Evolutionary conservation across 163 green algal species (phyloP).

Genomic region (Chlamydomonas reinhardtii): DNA sequence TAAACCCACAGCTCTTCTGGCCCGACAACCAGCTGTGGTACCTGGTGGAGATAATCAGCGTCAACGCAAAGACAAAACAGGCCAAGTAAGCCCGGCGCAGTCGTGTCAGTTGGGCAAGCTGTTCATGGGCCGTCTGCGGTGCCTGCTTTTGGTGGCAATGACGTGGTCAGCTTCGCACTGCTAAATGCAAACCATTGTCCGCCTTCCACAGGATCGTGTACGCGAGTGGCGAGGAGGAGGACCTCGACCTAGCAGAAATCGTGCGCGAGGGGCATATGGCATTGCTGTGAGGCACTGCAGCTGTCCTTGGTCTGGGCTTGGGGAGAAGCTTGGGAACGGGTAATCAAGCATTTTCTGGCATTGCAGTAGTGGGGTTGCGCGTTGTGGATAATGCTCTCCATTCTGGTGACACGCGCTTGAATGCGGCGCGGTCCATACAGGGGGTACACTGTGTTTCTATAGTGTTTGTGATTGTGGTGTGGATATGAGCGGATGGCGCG

Average conservation of each 20-base stretch:
- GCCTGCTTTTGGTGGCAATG: no score
- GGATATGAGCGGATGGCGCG: no score
- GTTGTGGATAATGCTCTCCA: no score
- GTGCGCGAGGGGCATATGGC: slow-evolving; percentile 90
- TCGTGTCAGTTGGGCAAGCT: no score
- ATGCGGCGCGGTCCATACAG: no score
- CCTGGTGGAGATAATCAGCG: slow-evolving; percentile 85
- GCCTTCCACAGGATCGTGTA: slow-evolving; percentile 84
- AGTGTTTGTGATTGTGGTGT: no score
- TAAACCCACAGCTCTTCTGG: slow-evolving; percentile 78
- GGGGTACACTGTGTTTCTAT: no score
- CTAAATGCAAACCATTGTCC: not conserved
- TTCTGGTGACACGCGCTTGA: no score
- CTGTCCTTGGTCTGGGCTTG: not conserved
- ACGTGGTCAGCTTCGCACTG: no score
- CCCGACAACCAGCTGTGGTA: slow-evolving; percentile 94
- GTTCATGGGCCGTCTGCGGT: no score
- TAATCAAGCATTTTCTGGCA: not conserved
- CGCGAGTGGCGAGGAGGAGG: slow-evolving; percentile 86
- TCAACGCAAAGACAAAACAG: slow-evolving; percentile 72
- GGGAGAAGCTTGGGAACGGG: not conserved
- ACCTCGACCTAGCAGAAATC: slow-evolving; percentile 90
- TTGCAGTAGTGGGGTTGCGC: not conserved
- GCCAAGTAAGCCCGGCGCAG: slow-evolving; percentile 49
- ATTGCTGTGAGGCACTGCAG: slow-evolving; percentile 59